phyloP scores from a whole-genome alignment of 192 early-diverging fungal species.

The Phlyctochytrium planicorne region DNA sequence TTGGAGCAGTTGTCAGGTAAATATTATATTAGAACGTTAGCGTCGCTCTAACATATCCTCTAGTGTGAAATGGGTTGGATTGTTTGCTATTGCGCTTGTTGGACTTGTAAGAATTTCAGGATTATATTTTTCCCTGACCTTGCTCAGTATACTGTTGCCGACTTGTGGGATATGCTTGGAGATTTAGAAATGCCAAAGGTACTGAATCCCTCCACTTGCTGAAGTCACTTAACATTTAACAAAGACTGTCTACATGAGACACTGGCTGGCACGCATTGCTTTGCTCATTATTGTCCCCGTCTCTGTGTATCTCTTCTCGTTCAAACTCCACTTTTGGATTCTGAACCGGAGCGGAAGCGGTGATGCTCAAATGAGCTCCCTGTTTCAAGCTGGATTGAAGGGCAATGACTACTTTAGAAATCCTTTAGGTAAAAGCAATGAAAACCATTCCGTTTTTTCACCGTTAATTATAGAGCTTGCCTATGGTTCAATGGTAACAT shows the following conservation, averaged over 20 bases:
- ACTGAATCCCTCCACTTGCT: background rate
- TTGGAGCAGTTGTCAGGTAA: conserved; percentile 79
- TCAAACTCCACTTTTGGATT: conserved; percentile 85
- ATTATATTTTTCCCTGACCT: background rate
- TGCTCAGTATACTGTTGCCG: conserved; percentile 74
- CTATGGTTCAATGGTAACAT: conserved; percentile 82
- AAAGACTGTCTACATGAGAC: conserved; percentile 61
- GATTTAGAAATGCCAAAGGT: conserved; percentile 47
- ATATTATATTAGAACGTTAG: conserved; percentile 8
- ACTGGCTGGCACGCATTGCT: conserved; percentile 79
- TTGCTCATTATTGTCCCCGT: conserved; percentile 83
- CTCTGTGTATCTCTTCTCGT: conserved; percentile 78
- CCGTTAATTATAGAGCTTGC: conserved; percentile 64
- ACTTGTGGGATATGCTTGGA: conserved; percentile 87
- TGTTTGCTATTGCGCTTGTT: conserved; percentile 87
- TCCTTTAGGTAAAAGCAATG: conserved; percentile 64
- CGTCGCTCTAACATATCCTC: too few relatives aligned
- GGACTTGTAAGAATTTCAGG: conserved; percentile 57
- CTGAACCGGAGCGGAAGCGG: conserved; percentile 79
- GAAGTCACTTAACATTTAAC: background rate
- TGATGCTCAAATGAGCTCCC: conserved; percentile 89
- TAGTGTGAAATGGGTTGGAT: conserved; percentile 95
- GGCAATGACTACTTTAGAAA: conserved; percentile 79
- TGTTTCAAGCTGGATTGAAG: conserved; percentile 86
- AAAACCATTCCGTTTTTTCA: conserved; percentile 1